A percentile compares a stretch with the other conserved stretches of the same genome.
phyloP scores from a whole-genome alignment of 2,329 filamentous ascomycete genomes.

The Beauveria sp. region DNA sequence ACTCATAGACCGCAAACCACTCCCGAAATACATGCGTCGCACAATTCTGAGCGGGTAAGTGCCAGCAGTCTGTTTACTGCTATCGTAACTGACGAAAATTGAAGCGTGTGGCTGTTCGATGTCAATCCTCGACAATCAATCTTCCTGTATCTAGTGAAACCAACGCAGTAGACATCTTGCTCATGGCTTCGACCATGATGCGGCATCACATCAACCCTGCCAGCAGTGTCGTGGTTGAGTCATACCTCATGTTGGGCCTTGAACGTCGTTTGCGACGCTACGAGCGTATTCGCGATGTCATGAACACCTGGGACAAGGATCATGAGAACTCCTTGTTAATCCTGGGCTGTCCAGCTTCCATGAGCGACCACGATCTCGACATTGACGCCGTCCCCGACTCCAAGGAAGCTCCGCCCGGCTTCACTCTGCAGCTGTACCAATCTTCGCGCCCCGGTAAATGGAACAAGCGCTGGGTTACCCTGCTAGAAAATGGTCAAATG shows the following conservation, averaged over 20 bases:
- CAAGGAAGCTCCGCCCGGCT: constrained; percentile 54
- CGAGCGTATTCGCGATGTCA: constrained; percentile 75
- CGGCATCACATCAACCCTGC: constrained; percentile 55
- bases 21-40: background rate
- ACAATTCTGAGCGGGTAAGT: constrained; percentile 60
- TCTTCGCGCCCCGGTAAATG: constrained; percentile 78
- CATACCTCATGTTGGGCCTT: constrained; percentile 66
- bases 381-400: constrained; percentile 52
- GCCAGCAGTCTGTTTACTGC: background rate
- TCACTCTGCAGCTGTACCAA: constrained; percentile 67
- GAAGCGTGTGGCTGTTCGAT: constrained; percentile 65
- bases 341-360: constrained; percentile 46
- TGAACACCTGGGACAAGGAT: constrained; percentile 90
- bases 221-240: constrained; percentile 67
- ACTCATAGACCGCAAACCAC: background rate
- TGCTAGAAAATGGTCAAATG: constrained; percentile 67
- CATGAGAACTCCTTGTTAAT: constrained; percentile 67
- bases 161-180: constrained; percentile 64
- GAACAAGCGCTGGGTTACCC: constrained; percentile 74
- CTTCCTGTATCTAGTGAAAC: constrained; percentile 71
- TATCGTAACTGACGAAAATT: background rate
- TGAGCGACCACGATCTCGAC: constrained; percentile 56
- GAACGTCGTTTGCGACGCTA: constrained; percentile 79
- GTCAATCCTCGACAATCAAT: constrained; percentile 58
- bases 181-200: constrained; percentile 55